Percentiles rank a stretch among this genome's conserved stretches.
Conservation (phyloP, 305 asterid species). For the Ajuga reptans region DNA sequence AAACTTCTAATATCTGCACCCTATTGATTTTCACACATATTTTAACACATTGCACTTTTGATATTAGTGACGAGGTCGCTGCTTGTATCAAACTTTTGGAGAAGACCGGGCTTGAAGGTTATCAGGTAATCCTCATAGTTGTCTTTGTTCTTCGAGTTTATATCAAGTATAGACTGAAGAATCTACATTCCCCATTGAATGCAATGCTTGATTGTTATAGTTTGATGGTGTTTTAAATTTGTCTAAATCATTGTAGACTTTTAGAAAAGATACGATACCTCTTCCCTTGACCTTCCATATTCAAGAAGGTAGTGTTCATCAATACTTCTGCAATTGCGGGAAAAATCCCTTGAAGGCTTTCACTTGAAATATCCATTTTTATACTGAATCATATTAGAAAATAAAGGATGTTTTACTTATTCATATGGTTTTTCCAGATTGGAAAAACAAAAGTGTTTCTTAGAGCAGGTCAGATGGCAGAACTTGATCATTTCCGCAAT, state of each 20-base stretch:
- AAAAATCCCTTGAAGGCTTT: constrained; percentile 7
- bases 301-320: background rate
- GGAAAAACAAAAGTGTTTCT: constrained; percentile 89
- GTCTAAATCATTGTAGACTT: background rate
- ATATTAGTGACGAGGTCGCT: constrained; percentile 44
- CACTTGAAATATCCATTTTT: background rate
- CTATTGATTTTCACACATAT: background rate
- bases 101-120: constrained; percentile 60
- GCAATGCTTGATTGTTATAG: background rate
- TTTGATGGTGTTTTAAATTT: background rate
- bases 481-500: constrained; percentile 55
- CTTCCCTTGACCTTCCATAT: background rate
- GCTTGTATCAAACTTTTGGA: constrained; percentile 56
- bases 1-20: background rate
- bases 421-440: constrained; percentile 43
- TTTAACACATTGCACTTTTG: constrained; percentile 19
- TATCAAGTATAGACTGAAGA: background rate
- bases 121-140: constrained; percentile 52
- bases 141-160: background rate
- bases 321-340: background rate
- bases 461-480: constrained; percentile 97
- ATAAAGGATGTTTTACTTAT: constrained; percentile 1
- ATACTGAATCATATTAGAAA: background rate
- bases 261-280: background rate
- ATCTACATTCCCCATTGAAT: background rate